Percentiles rank a stretch among this genome's conserved stretches.
phyloP scores from a whole-genome alignment of 331 rosid species.

The Quercus phellos region DNA sequence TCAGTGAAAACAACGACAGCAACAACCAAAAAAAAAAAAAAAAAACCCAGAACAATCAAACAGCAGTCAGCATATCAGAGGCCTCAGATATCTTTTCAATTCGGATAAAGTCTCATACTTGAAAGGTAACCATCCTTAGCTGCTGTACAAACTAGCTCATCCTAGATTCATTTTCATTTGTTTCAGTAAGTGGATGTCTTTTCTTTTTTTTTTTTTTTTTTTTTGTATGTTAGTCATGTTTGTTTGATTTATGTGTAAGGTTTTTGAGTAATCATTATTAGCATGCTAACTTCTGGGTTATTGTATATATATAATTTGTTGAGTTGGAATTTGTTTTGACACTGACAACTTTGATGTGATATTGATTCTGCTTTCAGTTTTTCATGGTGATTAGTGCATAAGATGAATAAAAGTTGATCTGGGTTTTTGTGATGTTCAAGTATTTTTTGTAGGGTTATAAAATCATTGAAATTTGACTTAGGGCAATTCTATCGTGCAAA shows the following conservation, averaged over 20 bases:
- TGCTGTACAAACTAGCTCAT: neutral
- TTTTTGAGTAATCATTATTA: neutral
- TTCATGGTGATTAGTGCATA: neutral
- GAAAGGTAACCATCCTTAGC: conserved; percentile 1
- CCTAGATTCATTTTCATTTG: neutral
- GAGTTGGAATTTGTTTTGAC: neutral
- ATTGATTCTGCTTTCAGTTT: neutral
- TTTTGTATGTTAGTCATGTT: neutral
- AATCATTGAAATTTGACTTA: neutral
- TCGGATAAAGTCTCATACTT: neutral
- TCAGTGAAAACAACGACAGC: neutral
- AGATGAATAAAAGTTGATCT: neutral
- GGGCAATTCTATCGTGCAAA: neutral
- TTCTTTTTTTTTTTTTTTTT: neutral
- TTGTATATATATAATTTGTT: neutral
- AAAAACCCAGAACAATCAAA: neutral
- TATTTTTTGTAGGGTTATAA: neutral
- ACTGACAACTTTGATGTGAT: neutral
- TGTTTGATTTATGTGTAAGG: neutral
- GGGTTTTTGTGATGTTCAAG: neutral
- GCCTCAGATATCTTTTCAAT: neutral
- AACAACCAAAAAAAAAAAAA: neutral
- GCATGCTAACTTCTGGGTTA: neutral
- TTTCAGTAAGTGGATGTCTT: neutral
- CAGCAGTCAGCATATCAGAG: conserved; percentile 2